A percentile compares a stretch with the other conserved stretches of the same genome.
These are phyloP conservation scores for Plasmodium blacklocki DNA, from an alignment of 169 alveolate species.

Conservation along the genomic window DNA sequence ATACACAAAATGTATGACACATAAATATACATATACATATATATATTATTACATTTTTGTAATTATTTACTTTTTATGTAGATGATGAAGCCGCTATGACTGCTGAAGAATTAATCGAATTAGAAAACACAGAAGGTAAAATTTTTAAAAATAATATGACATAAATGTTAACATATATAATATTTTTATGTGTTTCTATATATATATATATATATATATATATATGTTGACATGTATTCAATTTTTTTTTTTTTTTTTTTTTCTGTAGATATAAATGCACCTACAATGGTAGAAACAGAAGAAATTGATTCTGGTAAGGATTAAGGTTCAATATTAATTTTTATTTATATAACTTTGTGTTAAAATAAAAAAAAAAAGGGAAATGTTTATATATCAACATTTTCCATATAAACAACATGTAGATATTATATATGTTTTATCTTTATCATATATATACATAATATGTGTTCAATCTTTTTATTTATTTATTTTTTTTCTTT, in stretches of 20 bases:
- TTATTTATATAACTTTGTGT: background rate
- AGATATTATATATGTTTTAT: too few relatives aligned
- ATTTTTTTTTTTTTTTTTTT: conserved; percentile 5
- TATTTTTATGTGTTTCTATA: background rate
- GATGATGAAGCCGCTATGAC: conserved; percentile 14
- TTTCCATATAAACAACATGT: background rate
- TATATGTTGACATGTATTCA: background rate
- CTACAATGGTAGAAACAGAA: conserved; percentile 40
- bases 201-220: background rate
- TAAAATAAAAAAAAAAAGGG: too few relatives aligned
- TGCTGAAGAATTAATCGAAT: conserved; percentile 25
- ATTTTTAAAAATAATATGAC: background rate
- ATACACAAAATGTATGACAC: too few relatives aligned
- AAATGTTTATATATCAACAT: background rate
- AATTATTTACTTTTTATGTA: background rate
- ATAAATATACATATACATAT: background rate
- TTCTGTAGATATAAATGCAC: background rate
- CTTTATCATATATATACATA: background rate
- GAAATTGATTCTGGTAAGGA: conserved; percentile 36
- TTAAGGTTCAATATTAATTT: conserved; percentile 3
- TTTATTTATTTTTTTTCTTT: conserved; percentile 10
- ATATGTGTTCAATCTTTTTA: background rate
- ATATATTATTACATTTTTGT: background rate
- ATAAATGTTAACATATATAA: too few relatives aligned
- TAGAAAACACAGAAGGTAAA: conserved; percentile 36